A percentile compares a stretch with the other conserved stretches of the same genome.
Evolutionary conservation across 805 yeast species (phyloP).

Genomic region (Lipomyces chichibuensis): DNA sequence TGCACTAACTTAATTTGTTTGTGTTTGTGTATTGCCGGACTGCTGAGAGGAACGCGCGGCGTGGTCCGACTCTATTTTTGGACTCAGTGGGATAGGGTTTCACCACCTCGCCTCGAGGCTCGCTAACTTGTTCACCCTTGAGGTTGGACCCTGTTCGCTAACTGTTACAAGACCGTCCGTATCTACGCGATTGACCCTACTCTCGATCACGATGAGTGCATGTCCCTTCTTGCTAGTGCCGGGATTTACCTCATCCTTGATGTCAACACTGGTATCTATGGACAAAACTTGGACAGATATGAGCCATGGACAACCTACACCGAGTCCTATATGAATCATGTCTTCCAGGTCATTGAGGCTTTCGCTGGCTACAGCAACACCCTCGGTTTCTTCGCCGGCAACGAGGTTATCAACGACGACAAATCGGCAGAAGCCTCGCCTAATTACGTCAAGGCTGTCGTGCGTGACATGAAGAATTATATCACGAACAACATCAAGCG

Average conservation of each 20-base stretch:
- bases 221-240: slow-evolving; percentile 87
- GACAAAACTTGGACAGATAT: slow-evolving; percentile 81
- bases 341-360: slow-evolving; percentile 76
- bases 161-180: slow-evolving; percentile 59
- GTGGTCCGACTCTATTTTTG: too few relatives aligned
- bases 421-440: slow-evolving; percentile 67
- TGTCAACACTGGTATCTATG: slow-evolving; percentile 81
- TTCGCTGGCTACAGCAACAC: slow-evolving; percentile 87
- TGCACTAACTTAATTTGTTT: too few relatives aligned
- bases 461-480: slow-evolving; percentile 79
- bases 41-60: too few relatives aligned
- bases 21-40: too few relatives aligned
- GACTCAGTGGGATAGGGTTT: too few relatives aligned
- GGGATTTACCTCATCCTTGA: slow-evolving; percentile 91
- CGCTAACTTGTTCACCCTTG: not conserved
- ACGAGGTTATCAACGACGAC: slow-evolving; percentile 83
- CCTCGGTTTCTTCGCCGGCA: slow-evolving; percentile 88
- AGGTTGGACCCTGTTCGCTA: not conserved
- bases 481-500: slow-evolving; percentile 57
- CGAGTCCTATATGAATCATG: slow-evolving; percentile 67
- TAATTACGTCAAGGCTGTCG: slow-evolving; percentile 71
- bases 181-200: slow-evolving; percentile 85
- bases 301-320: slow-evolving; percentile 93
- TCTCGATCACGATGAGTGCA: slow-evolving; percentile 82
- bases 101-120: not conserved